phyloP scores from a whole-genome alignment of 139 green algal genomes.

The Micractinium conductrix region DNA sequence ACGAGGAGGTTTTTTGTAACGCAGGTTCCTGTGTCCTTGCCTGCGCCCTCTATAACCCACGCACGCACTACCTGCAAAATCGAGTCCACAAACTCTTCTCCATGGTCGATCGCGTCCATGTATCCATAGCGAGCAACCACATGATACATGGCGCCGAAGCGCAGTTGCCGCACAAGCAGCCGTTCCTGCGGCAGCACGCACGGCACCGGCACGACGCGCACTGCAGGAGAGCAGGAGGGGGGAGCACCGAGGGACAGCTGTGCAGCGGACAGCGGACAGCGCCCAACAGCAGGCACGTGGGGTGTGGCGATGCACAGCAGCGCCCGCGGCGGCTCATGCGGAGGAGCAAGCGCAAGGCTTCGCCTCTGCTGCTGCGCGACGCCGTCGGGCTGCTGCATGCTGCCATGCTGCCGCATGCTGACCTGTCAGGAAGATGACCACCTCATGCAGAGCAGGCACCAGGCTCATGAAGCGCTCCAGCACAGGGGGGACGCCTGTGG shows the following conservation, averaged over 20 bases:
- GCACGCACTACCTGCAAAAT: constrained; percentile 38
- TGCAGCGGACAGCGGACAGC: neutral
- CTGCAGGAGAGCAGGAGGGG: neutral
- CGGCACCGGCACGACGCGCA: constrained; percentile 53
- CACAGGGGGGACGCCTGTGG: constrained; percentile 20
- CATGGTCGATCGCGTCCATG: constrained; percentile 51
- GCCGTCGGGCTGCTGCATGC: no score
- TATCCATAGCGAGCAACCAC: constrained; percentile 62
- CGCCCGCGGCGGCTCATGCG: neutral
- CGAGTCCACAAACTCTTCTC: constrained; percentile 37
- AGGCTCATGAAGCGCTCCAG: constrained; percentile 25
- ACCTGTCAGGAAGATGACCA: constrained; percentile 32
- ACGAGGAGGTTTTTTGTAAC: no score
- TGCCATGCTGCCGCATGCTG: neutral
- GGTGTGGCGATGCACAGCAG: neutral
- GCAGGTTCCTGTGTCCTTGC: no score
- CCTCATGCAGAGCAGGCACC: constrained; percentile 24
- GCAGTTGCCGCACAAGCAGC: constrained; percentile 40
- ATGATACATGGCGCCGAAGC: constrained; percentile 23
- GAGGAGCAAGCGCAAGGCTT: neutral
- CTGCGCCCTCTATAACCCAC: neutral
- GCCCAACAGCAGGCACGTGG: neutral
- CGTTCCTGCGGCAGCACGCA: constrained; percentile 28
- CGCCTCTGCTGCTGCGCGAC: no score
- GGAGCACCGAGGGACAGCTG: neutral